Evolutionary conservation across 495 filamentous ascomycete genomes (phyloP).

Genomic region (Penicillium bovifimosum): DNA sequence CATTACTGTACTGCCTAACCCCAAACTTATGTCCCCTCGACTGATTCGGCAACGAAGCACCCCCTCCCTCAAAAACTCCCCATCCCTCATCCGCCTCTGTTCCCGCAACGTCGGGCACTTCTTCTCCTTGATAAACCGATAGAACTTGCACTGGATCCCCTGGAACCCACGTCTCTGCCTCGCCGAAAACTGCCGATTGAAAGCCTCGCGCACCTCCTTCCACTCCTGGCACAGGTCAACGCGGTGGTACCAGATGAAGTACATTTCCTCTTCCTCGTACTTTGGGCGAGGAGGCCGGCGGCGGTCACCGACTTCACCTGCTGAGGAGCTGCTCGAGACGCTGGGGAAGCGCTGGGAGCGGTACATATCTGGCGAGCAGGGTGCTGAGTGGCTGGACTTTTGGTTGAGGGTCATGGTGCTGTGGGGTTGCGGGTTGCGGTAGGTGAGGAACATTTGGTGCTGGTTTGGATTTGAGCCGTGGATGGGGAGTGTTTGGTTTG

Average conservation of each 20-base stretch:
- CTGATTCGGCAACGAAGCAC: background rate
- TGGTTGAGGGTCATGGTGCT: conserved; percentile 7
- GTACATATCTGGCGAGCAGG: conserved; percentile 35
- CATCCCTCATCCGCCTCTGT: conserved; percentile 42
- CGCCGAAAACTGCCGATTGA: conserved; percentile 44
- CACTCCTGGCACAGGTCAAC: conserved; percentile 48
- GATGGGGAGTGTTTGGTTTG: conserved; percentile 15
- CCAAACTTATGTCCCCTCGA: conserved; percentile 1
- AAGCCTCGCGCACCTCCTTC: conserved; percentile 46
- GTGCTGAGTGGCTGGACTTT: conserved; percentile 1
- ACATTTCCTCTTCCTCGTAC: conserved; percentile 49
- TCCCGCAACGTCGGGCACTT: conserved; percentile 43
- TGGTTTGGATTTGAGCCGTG: conserved; percentile 10
- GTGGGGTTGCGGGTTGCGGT: conserved; percentile 8
- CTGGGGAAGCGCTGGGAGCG: conserved; percentile 39
- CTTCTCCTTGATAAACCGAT: conserved; percentile 47
- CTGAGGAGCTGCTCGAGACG: conserved; percentile 29
- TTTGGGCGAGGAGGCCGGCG: conserved; percentile 45
- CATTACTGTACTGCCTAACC: background rate
- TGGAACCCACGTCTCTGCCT: conserved; percentile 42
- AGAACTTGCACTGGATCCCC: conserved; percentile 53
- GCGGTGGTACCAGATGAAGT: conserved; percentile 54
- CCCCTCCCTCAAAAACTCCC: conserved; percentile 37
- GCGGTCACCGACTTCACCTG: conserved; percentile 32
- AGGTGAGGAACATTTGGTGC: conserved; percentile 23